Evolutionary conservation across 2,329 filamentous ascomycete species (phyloP), one percentile per base, ranked within the genome.

Genomic region (Verticillium zaregamsianum): DNA sequence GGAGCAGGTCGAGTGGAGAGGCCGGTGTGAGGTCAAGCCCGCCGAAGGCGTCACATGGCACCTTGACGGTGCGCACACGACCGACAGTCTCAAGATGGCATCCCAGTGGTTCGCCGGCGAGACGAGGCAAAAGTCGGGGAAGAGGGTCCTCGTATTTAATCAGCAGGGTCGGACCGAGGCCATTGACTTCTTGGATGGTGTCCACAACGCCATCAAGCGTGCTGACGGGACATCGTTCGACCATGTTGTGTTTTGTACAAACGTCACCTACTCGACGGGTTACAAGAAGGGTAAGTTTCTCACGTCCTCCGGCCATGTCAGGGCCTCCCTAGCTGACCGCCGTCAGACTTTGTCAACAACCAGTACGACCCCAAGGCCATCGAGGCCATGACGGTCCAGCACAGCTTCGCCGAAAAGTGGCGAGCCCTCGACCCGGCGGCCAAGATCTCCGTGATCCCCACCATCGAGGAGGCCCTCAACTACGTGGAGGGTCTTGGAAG

Each of bases 61-160:
- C 70, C 85, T 99, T 23, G 95, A 99, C 71, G 93, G 95, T 9
- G 95, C 93, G 2, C 95, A 99, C 75, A 99, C 94, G 0, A 82
- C 90, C 3, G 94, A 98, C 71, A 97, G 93, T 72, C 89, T 99
- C 60, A 86, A 90, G 65, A 84, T 92, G 66, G 92, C 92, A 5
- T 89, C 89, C 0, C 84, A 85, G 64, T 97, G 93, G 93, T 98
- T 97, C 70, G 85, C 86, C 2, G 73, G 74, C 11, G 80, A 84
- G 68, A 78, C 71, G n/a, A 70, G 72, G 33, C 63, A 63, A 57
- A 70, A 68, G 73, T 49, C 68, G 3, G 80, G 77, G 0, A 76
- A 75, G 1, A 79, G 80, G 56, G 74, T 82, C 49, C 79, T 99
- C 57, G 89, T 98, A 60, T 99, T 98, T 82, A 98, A 97, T 74